A percentile compares a stretch with the other conserved stretches of the same genome.
phyloP scores from a whole-genome alignment of 2,329 filamentous ascomycete genomes.

The Colletotrichum lini region DNA sequence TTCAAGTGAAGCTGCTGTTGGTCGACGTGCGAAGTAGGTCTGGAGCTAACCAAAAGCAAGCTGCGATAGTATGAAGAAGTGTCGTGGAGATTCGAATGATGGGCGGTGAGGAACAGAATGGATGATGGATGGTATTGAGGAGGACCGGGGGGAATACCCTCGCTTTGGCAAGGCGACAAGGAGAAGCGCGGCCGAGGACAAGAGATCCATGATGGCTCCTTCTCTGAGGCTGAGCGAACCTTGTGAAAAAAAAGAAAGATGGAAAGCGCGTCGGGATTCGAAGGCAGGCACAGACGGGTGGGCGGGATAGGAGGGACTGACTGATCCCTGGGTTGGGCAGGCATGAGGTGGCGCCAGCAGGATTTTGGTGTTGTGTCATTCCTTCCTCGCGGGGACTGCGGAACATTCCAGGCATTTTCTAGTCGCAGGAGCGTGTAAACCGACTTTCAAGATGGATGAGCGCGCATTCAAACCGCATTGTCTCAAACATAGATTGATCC shows the following conservation, averaged over 20 bases:
- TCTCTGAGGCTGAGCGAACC: slow-evolving; percentile 20
- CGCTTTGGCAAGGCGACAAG: slow-evolving; percentile 1
- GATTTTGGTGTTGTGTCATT: slow-evolving; percentile 33
- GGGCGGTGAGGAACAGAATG: not conserved
- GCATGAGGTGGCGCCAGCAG: slow-evolving; percentile 33
- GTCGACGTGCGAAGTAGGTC: slow-evolving; percentile 7
- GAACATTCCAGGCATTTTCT: slow-evolving; percentile 35
- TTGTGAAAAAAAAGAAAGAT: slow-evolving; percentile 4
- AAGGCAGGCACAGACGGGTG: not conserved
- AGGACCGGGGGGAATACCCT: slow-evolving; percentile 13
- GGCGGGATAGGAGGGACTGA: slow-evolving; percentile 11
- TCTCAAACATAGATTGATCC: not conserved
- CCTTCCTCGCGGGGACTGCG: slow-evolving; percentile 15
- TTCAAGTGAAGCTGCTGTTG: slow-evolving; percentile 41
- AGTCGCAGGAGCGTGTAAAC: not conserved
- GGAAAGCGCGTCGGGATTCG: slow-evolving; percentile 13
- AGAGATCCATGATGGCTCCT: slow-evolving; percentile 33
- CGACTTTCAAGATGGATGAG: slow-evolving; percentile 6
- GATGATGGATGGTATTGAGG: not conserved
- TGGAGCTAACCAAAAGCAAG: slow-evolving; percentile 42
- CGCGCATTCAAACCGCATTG: not conserved
- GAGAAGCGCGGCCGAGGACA: not conserved
- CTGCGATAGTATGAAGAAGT: slow-evolving; percentile 20
- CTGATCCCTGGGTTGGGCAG: slow-evolving; percentile 24
- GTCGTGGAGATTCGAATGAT: not conserved